Evolutionary conservation across 2,329 filamentous ascomycete genomes (phyloP).

Genomic region (Neofusicoccum umdonicola): DNA sequence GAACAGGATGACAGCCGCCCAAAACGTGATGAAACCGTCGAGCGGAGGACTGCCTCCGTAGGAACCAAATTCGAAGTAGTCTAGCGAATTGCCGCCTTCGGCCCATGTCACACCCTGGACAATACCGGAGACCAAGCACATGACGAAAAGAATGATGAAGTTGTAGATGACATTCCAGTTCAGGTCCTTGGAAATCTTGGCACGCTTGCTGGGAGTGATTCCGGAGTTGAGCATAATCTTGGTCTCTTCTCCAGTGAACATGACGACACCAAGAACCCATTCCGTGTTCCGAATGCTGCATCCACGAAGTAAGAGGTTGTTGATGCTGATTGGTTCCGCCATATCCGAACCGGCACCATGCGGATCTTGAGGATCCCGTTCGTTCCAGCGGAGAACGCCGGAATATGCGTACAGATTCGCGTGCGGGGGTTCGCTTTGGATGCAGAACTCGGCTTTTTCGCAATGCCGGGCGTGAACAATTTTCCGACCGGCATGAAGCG

Average conservation of each 20-base stretch:
- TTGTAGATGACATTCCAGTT: constrained; percentile 99
- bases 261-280: constrained; percentile 87
- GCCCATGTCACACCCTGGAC: constrained; percentile 82
- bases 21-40: constrained; percentile 95
- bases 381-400: constrained; percentile 82
- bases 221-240: constrained; percentile 99
- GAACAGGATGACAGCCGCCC: constrained; percentile 90
- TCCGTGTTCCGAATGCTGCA: constrained; percentile 94
- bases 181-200: constrained; percentile 85
- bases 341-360: constrained; percentile 68
- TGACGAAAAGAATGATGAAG: constrained; percentile 81
- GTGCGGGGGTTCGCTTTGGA: constrained; percentile 89
- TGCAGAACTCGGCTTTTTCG: constrained; percentile 79
- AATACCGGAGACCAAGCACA: constrained; percentile 84
- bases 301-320: constrained; percentile 90
- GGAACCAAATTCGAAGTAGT: constrained; percentile 82
- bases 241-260: constrained; percentile 93
- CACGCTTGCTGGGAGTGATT: constrained; percentile 89
- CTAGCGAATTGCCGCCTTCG: constrained; percentile 68
- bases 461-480: constrained; percentile 90
- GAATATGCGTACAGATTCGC: constrained; percentile 95
- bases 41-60: constrained; percentile 70
- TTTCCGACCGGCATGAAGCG: constrained; percentile 77
- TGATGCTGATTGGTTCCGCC: constrained; percentile 90
- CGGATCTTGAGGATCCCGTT: constrained; percentile 63